Percentiles rank a stretch among this genome's conserved stretches.
These are phyloP conservation scores for Rhizopogon salebrosus DNA, from an alignment of 768 basidiomycete genomes.

Conservation along the genomic window DNA sequence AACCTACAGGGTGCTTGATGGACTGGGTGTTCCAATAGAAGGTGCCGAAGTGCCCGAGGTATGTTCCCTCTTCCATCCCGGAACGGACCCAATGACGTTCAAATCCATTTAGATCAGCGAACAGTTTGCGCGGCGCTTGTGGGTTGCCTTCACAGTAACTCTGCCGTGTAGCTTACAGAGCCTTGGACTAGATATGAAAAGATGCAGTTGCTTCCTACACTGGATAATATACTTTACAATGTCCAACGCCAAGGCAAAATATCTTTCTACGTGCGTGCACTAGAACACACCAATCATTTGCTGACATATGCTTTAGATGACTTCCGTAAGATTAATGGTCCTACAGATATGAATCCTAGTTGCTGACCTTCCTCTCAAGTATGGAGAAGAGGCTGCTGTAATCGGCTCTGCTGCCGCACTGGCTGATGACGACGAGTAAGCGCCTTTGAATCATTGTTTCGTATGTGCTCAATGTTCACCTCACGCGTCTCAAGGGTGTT, in stretches of 20 bases:
- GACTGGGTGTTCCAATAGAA: slow-evolving; percentile 65
- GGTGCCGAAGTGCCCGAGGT: slow-evolving; percentile 78
- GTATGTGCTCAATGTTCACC: slow-evolving; percentile 4
- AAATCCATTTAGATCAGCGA: slow-evolving; percentile 55
- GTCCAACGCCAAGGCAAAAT: slow-evolving; percentile 93
- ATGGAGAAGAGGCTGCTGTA: slow-evolving; percentile 89
- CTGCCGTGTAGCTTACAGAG: not conserved
- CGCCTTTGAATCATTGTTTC: slow-evolving; percentile 2
- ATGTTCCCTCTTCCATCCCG: slow-evolving; percentile 12
- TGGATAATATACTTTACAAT: slow-evolving; percentile 88
- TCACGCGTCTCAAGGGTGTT: slow-evolving; percentile 49
- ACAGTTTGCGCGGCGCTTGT: slow-evolving; percentile 61
- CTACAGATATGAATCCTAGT: not conserved
- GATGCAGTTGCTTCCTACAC: slow-evolving; percentile 74
- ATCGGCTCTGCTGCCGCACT: slow-evolving; percentile 87
- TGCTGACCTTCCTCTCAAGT: slow-evolving; percentile 33
- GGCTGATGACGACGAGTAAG: slow-evolving; percentile 79
- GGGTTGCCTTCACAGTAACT: slow-evolving; percentile 12
- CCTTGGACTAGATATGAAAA: slow-evolving; percentile 53
- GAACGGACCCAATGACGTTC: slow-evolving; percentile 2
- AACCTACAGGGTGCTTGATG: slow-evolving; percentile 82
- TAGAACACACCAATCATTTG: not conserved
- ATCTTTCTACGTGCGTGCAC: slow-evolving; percentile 71
- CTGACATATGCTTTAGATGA: slow-evolving; percentile 51
- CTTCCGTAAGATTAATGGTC: slow-evolving; percentile 50